Conservation (phyloP, 768 basidiomycete genomes). For the Pisolithus tinctorius region DNA sequence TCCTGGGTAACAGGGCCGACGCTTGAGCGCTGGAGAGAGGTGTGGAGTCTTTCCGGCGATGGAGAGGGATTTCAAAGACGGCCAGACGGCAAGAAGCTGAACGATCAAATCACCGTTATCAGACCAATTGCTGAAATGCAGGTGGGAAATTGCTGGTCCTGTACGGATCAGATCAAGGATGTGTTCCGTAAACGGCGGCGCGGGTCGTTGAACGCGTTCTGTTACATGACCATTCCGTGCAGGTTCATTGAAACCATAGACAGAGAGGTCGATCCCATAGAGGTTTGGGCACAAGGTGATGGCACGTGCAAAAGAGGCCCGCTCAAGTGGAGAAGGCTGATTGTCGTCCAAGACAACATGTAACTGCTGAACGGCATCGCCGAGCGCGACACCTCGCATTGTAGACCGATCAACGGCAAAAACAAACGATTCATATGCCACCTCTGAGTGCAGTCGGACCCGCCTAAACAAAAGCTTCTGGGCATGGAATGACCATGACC, state of each 20-base stretch:
- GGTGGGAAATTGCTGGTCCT: slow-evolving; percentile 45
- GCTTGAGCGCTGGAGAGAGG: slow-evolving; percentile 32
- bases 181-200: slow-evolving; percentile 47
- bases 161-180: slow-evolving; percentile 46
- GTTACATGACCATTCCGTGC: slow-evolving; percentile 43
- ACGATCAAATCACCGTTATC: slow-evolving; percentile 48
- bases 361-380: slow-evolving; percentile 47
- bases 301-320: slow-evolving; percentile 51
- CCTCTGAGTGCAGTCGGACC: slow-evolving; percentile 47
- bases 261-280: slow-evolving; percentile 44
- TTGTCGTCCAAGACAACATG: slow-evolving; percentile 59
- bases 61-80: slow-evolving; percentile 47
- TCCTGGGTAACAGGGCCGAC: slow-evolving; percentile 36
- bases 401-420: slow-evolving; percentile 43
- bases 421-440: slow-evolving; percentile 48
- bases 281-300: slow-evolving; percentile 57
- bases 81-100: slow-evolving; percentile 61
- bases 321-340: slow-evolving; percentile 52
- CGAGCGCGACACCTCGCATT: slow-evolving; percentile 42
- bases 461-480: slow-evolving; percentile 60
- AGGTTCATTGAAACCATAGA: slow-evolving; percentile 53
- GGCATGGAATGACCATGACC: slow-evolving; percentile 54
- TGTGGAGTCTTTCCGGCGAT: slow-evolving; percentile 55
- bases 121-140: slow-evolving; percentile 70
- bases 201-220: slow-evolving; percentile 42